Base-by-base conservation (phyloP, 1,139 yeast species). In the Pneumocystis carinii region DNA sequence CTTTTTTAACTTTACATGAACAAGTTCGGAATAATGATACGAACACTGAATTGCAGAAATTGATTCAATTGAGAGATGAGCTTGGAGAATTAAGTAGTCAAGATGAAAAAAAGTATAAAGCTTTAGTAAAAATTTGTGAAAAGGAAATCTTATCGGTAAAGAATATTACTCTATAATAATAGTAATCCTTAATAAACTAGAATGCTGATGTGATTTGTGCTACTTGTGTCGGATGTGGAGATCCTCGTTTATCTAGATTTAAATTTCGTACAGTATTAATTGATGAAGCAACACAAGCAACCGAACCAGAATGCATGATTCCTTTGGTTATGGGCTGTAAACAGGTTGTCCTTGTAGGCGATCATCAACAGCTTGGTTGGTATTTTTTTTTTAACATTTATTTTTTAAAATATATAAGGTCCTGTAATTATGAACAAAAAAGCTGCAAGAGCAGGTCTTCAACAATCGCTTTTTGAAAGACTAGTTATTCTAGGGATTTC, bases 251-350 rank as follows among this genome's bases (percentile, higher is more conserved):
- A 10, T 38, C 61, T 24, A 39, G 27, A 19, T 35, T 38, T 19
- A 72, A 84, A 19, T 89, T 92, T 70, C 90, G 88, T 69, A 85
- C 95, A 0, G 79, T 92, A 29, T 87, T 92, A 24, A 90, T 92
- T 59, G 98, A 92, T 73, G 98, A 92, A 73, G 97, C 92, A 0
- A 89, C 97, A 0, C 98, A 92, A 72, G 81, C 97, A 3, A 74
- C 90, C 64, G 97, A 92, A 70, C 96, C 97, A 19, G 59, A 37
- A 19, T 39, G 42, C n/a, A 37, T 57, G 27, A 37, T 57, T 24
- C 59, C 59, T 24, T 17, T 39, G n/a, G 42, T 37, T 37, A 37
- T 57, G 41, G 41, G 59, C 29, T 57, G 84, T 53, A 79, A 79
- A 56, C 79, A 84, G 65, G 73, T 90, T 38, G 82, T 90, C 0